These are phyloP conservation scores for Chaetomiaceae sp. DNA, from an alignment of 2,329 filamentous ascomycete genomes.

Conservation along the genomic window DNA sequence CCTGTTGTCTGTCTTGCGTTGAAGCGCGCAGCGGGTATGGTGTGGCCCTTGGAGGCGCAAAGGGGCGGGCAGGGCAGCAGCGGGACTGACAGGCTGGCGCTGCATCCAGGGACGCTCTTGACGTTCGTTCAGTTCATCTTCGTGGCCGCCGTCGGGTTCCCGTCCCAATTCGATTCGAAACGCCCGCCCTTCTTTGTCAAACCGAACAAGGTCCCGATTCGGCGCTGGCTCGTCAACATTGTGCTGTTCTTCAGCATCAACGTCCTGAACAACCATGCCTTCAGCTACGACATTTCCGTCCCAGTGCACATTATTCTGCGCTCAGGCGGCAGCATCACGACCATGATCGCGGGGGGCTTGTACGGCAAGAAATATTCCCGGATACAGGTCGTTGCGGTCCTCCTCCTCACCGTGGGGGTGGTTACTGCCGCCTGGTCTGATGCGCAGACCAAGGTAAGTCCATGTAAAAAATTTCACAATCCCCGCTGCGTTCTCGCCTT, in stretches of 20 bases:
- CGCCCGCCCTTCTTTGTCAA: conserved; percentile 67
- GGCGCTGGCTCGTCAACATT: conserved; percentile 83
- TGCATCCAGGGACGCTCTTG: conserved; percentile 62
- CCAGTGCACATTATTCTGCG: conserved; percentile 95
- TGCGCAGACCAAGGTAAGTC: conserved; percentile 68
- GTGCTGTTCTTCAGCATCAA: conserved; percentile 90
- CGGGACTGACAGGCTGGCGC: conserved; percentile 5
- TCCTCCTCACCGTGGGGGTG: conserved; percentile 78
- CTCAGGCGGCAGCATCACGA: conserved; percentile 92
- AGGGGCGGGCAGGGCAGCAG: background rate
- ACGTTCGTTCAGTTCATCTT: conserved; percentile 88
- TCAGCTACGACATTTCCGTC: conserved; percentile 93
- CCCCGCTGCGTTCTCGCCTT: background rate
- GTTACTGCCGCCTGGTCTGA: conserved; percentile 86
- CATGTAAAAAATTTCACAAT: conserved; percentile 16
- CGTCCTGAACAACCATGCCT: conserved; percentile 94
- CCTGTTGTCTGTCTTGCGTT: background rate
- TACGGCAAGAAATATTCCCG: conserved; percentile 79
- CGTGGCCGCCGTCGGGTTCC: conserved; percentile 70
- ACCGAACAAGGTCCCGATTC: conserved; percentile 72
- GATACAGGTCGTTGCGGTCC: conserved; percentile 74
- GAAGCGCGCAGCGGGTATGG: background rate
- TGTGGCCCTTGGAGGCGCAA: too few species aligned
- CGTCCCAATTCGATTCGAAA: conserved; percentile 64
- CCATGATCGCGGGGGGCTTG: conserved; percentile 82